Evolutionary conservation across 2,329 filamentous ascomycete genomes (phyloP).

Genomic region (Didymella pomorum): DNA sequence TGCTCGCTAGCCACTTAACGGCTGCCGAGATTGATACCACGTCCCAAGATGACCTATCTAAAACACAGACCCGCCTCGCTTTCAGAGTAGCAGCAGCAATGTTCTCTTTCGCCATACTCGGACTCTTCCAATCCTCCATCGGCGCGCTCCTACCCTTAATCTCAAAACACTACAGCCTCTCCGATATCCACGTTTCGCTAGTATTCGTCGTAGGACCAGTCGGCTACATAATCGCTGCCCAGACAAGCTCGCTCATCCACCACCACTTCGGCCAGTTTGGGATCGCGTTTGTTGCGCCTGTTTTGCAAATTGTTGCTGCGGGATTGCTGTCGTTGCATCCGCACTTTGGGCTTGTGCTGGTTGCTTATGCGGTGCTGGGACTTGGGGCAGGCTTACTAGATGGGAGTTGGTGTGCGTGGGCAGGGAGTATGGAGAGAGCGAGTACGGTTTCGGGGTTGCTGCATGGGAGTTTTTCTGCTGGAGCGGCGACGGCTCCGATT

Average conservation of each 20-base stretch:
- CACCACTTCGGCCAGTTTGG: slow-evolving; percentile 53
- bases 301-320: slow-evolving; percentile 49
- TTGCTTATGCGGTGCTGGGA: slow-evolving; percentile 44
- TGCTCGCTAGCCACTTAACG: slow-evolving; percentile 1
- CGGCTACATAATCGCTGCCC: slow-evolving; percentile 56
- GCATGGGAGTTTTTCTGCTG: slow-evolving; percentile 53
- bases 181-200: slow-evolving; percentile 55
- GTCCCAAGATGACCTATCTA: background rate
- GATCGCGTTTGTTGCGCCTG: slow-evolving; percentile 53
- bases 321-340: slow-evolving; percentile 39
- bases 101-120: slow-evolving; percentile 66
- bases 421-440: slow-evolving; percentile 51
- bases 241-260: slow-evolving; percentile 53
- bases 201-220: slow-evolving; percentile 55
- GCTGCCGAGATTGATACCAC: background rate
- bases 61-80: background rate
- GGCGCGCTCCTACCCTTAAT: slow-evolving; percentile 51
- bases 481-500: slow-evolving; percentile 52
- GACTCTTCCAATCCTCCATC: slow-evolving; percentile 44
- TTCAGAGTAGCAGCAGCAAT: slow-evolving; percentile 62
- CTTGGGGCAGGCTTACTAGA: slow-evolving; percentile 55
- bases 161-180: slow-evolving; percentile 52
- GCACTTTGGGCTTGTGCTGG: slow-evolving; percentile 45
- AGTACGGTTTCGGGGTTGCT: slow-evolving; percentile 53
- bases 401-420: slow-evolving; percentile 58